Percentiles rank a stretch among this genome's conserved stretches.
phyloP scores from a whole-genome alignment of 495 filamentous ascomycete genomes.

The Extremus antarcticus region DNA sequence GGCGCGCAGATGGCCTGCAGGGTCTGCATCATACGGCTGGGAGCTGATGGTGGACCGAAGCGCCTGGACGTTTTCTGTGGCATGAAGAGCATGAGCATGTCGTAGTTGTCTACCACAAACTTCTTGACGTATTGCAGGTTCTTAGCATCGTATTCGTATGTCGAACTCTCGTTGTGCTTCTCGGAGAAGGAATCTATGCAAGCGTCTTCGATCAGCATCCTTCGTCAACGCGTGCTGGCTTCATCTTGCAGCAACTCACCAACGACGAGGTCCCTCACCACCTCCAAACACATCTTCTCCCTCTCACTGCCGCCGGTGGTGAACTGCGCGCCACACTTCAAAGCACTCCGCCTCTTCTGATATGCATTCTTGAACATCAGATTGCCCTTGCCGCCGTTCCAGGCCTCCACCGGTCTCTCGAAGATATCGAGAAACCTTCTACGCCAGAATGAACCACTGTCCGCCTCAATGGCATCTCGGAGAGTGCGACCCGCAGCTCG shows the following conservation, averaged over 20 bases:
- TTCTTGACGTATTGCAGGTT: neutral
- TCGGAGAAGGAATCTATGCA: slow-evolving; percentile 7
- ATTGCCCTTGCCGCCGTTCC: slow-evolving; percentile 1
- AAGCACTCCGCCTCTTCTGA: slow-evolving; percentile 15
- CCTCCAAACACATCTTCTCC: slow-evolving; percentile 18
- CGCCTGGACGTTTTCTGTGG: neutral
- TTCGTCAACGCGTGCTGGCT: neutral
- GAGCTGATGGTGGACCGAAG: neutral
- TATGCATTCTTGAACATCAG: slow-evolving; percentile 20
- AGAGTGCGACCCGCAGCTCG: slow-evolving; percentile 20
- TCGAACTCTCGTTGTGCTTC: no score
- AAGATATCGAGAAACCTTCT: slow-evolving; percentile 20
- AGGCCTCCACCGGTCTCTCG: slow-evolving; percentile 11
- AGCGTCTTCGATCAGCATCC: neutral
- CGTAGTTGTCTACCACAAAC: neutral
- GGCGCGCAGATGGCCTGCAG: slow-evolving; percentile 25
- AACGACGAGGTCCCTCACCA: slow-evolving; percentile 23
- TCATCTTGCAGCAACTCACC: slow-evolving; percentile 14
- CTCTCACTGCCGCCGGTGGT: slow-evolving; percentile 4
- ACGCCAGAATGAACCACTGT: slow-evolving; percentile 26
- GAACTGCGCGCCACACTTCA: slow-evolving; percentile 22
- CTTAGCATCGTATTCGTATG: neutral
- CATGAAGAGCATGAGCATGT: slow-evolving; percentile 1
- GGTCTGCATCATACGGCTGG: slow-evolving; percentile 13
- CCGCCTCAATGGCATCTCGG: slow-evolving; percentile 24